Evolutionary conservation across 2,329 filamentous ascomycete species (phyloP).

Genomic region (Trichophyton mentagrophytes): DNA sequence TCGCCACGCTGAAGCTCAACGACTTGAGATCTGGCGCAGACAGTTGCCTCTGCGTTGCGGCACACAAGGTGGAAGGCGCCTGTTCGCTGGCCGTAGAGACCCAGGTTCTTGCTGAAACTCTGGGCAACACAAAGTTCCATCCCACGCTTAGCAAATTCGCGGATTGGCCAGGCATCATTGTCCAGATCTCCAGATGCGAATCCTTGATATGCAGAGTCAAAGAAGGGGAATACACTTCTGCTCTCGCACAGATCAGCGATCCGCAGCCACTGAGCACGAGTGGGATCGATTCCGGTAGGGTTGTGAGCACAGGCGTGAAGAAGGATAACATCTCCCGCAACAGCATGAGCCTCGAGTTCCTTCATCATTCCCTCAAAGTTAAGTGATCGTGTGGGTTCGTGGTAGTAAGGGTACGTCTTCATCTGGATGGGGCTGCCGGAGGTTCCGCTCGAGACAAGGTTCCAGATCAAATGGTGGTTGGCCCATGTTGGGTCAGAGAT

Average conservation of each 20-base stretch:
- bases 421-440: conserved; percentile 63
- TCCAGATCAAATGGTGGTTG: conserved; percentile 94
- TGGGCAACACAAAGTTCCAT: conserved; percentile 52
- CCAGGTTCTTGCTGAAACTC: conserved; percentile 53
- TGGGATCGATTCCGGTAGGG: conserved; percentile 90
- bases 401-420: conserved; percentile 85
- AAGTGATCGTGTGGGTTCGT: conserved; percentile 41
- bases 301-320: conserved; percentile 96
- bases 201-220: conserved; percentile 94
- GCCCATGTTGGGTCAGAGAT: conserved; percentile 92
- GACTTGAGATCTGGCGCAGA: conserved; percentile 64
- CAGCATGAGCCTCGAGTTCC: conserved; percentile 73
- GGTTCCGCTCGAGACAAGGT: conserved; percentile 40
- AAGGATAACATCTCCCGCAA: conserved; percentile 69
- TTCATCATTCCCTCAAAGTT: conserved; percentile 52
- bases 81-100: conserved; percentile 87
- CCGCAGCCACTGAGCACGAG: conserved; percentile 81
- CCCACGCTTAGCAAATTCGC: conserved; percentile 82
- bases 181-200: conserved; percentile 83
- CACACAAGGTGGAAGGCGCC: conserved; percentile 66
- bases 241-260: conserved; percentile 63
- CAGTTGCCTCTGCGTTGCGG: conserved; percentile 32
- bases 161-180: conserved; percentile 75
- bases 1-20: conserved; percentile 83
- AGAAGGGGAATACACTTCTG: conserved; percentile 90